phyloP scores from a whole-genome alignment of 2,329 filamentous ascomycete species.

The Colletotrichum sp. region DNA sequence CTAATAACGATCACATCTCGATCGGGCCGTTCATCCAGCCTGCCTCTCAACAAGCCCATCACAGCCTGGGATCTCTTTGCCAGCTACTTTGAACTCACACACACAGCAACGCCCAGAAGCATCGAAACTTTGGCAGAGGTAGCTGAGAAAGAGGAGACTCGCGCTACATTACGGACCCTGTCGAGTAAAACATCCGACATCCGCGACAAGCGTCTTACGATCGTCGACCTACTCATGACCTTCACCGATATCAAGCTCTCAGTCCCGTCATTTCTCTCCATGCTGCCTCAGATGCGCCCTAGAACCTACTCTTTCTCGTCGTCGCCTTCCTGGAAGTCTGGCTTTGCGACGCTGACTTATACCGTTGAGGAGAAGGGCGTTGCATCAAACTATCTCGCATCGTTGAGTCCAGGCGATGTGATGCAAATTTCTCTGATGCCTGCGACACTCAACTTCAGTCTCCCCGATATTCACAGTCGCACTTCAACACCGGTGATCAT shows the following conservation, averaged over 20 bases:
- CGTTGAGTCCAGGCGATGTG: constrained; percentile 34
- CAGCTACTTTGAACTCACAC: not conserved
- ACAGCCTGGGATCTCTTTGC: not conserved
- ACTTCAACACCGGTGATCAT: constrained; percentile 53
- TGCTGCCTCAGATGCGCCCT: not conserved
- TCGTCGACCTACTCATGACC: not conserved
- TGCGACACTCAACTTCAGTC: constrained; percentile 45
- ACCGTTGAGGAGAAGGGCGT: constrained; percentile 65
- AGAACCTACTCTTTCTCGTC: constrained; percentile 69
- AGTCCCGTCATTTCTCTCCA: not conserved
- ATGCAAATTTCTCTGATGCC: constrained; percentile 42
- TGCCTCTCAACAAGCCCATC: not conserved
- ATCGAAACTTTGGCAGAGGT: not conserved
- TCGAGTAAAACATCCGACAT: not conserved
- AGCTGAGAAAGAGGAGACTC: not conserved
- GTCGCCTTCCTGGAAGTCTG: constrained; percentile 65
- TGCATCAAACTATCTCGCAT: constrained; percentile 56
- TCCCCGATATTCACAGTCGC: constrained; percentile 45
- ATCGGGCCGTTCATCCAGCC: not conserved
- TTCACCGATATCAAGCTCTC: not conserved
- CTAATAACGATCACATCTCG: not conserved
- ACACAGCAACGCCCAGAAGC: not conserved
- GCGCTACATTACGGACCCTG: not conserved
- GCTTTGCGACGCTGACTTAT: constrained; percentile 69
- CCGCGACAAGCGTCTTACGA: not conserved